Percentiles rank a stretch among this genome's conserved stretches.
Evolutionary conservation across 139 green algal species (phyloP).

Genomic region (Coelastrella sp.): DNA sequence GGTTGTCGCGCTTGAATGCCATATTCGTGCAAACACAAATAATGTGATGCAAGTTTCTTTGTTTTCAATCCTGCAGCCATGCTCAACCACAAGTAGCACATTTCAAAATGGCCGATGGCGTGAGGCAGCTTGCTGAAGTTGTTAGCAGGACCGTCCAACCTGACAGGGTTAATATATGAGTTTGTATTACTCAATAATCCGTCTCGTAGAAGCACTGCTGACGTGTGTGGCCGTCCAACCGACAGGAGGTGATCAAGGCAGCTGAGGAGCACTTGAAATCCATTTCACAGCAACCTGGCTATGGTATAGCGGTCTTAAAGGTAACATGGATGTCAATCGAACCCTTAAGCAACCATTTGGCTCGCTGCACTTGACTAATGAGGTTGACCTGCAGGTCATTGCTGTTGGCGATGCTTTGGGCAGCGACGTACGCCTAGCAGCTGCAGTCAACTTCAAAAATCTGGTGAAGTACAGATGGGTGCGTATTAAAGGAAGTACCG

Average conservation of each 20-base stretch:
- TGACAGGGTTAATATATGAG: constrained; percentile 53
- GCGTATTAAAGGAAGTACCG: constrained; percentile 22
- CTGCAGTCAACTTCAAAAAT: constrained; percentile 99
- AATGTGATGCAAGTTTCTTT: no score
- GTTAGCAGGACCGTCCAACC: constrained; percentile 61
- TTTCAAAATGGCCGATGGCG: constrained; percentile 40
- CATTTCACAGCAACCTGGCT: constrained; percentile 73
- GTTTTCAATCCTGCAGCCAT: no score
- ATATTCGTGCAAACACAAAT: no score
- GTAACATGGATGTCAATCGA: constrained; percentile 46
- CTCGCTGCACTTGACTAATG: no score
- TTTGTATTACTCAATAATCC: no score
- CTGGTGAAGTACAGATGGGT: constrained; percentile 93
- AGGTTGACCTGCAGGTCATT: constrained; percentile 80
- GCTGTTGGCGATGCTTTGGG: constrained; percentile 67
- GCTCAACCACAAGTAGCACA: not conserved
- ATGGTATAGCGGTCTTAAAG: constrained; percentile 81
- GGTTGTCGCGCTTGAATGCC: no score
- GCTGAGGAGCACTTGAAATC: constrained; percentile 86
- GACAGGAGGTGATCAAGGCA: constrained; percentile 83
- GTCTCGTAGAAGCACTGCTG: not conserved
- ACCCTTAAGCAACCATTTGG: no score
- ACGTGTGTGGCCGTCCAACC: not conserved
- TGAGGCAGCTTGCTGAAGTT: constrained; percentile 58
- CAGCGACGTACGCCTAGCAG: constrained; percentile 85